Evolutionary conservation across 1,284 basidiomycete genomes (phyloP), one percentile per base, ranked within the genome.

Genomic region (Papiliotrema flavescens): DNA sequence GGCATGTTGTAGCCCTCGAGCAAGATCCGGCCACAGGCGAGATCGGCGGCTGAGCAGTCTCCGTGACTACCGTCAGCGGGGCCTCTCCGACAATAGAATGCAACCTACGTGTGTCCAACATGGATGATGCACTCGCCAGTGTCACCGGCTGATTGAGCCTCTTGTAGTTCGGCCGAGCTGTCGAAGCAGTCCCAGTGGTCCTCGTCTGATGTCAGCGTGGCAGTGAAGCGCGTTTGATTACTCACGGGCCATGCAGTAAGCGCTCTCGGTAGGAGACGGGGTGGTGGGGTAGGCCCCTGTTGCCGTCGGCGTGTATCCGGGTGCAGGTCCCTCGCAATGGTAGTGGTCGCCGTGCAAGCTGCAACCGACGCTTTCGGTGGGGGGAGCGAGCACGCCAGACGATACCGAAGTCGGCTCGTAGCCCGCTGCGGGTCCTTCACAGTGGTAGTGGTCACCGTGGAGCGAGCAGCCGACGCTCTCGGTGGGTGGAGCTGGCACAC

Each of bases 41-140:
- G 64, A 2, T 75, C 59, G 17, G 57, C 62, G 8, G 62, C 61
- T 0, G 74, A 72, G 50, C 78, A 79, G 54, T 79, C 73, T n/a
- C 76, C 75, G 56, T 77, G 76, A 0, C 66, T 72, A 53, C 1
- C 54, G 45, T 50, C 24, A 47, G 45, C 26, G 17, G 5, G 9
- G 45, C 7, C 28, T 35, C 19, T 7, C 9, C 15, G 9, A 3
- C 3, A 37, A 20, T 17, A 23, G 20, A 19, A 19, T 8, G 26
- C 34, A 20, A 42, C 63, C 53, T 47, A 65, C 52, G 63, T 61
- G 43, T 63, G 60, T 3, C 63, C 62, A 37, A 63, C 66, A 46
- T 70, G 68, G 17, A 72, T 67, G 46, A 70, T 58, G 51, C 70
- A 72, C 46, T 65, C 62, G 17, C 67, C 64, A 11, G 32, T 22